phyloP scores from a whole-genome alignment of 345 rosid genomes.

The Hypericum androsaemum region DNA sequence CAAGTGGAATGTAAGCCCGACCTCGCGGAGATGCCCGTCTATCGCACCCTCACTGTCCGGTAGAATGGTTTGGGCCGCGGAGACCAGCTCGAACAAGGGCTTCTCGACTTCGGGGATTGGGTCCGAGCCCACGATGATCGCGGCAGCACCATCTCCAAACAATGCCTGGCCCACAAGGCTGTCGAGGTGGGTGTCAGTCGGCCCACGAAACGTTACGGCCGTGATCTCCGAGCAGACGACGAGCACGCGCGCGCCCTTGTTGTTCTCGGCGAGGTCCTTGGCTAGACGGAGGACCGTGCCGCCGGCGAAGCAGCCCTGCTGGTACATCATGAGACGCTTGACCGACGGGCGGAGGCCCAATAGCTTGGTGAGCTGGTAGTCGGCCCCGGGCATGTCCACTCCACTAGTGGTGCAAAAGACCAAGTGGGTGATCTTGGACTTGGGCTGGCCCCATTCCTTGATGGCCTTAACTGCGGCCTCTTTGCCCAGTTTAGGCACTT shows the following conservation, averaged over 20 bases:
- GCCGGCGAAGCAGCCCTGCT: slow-evolving; percentile 4
- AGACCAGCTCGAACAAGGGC: slow-evolving; percentile 2
- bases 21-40: slow-evolving; percentile 2
- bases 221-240: not conserved
- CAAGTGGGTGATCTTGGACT: slow-evolving; percentile 4
- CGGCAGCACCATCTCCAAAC: not conserved
- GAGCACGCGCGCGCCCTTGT: slow-evolving; percentile 3
- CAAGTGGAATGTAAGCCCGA: not conserved
- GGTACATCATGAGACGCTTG: slow-evolving; percentile 4
- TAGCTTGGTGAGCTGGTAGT: slow-evolving; percentile 6
- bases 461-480: not conserved
- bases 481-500: not conserved
- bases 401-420: slow-evolving; percentile 3
- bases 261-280: slow-evolving; percentile 7
- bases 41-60: not conserved
- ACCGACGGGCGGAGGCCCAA: not conserved
- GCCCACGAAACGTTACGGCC: slow-evolving; percentile 2
- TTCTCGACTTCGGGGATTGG: not conserved
- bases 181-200: not conserved
- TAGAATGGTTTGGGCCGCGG: not conserved
- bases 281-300: slow-evolving; percentile 6
- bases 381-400: slow-evolving; percentile 2
- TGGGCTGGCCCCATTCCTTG: slow-evolving; percentile 5
- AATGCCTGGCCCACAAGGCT: slow-evolving; percentile 3
- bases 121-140: slow-evolving; percentile 2